phyloP scores from a whole-genome alignment of 495 filamentous ascomycete species.

The Talaromyces wortmannii region DNA sequence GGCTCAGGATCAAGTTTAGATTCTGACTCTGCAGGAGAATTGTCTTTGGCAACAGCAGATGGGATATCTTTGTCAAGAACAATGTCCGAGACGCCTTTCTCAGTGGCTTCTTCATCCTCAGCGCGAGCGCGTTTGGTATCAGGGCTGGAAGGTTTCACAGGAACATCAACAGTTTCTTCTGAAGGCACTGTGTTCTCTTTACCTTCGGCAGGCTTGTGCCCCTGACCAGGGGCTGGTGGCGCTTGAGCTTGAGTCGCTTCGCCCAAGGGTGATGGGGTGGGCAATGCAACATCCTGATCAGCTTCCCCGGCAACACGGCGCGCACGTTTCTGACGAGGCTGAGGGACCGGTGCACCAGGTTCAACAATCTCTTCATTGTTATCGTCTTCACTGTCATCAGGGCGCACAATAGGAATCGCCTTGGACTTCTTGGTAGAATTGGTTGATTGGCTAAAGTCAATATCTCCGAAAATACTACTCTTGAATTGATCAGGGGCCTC shows the following conservation, averaged over 20 bases:
- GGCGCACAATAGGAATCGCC: slow-evolving; percentile 73
- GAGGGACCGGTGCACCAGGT: slow-evolving; percentile 24
- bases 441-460: slow-evolving; percentile 56
- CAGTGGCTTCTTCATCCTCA: slow-evolving; percentile 3
- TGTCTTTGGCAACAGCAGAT: background rate
- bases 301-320: slow-evolving; percentile 52
- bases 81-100: background rate
- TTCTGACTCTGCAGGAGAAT: background rate
- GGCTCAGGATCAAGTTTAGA: background rate
- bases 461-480: slow-evolving; percentile 67
- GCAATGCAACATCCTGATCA: slow-evolving; percentile 65
- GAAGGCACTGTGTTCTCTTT: slow-evolving; percentile 38
- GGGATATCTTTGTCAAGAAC: background rate
- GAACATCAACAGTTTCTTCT: background rate
- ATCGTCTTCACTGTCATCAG: slow-evolving; percentile 46
- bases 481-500: slow-evolving; percentile 19
- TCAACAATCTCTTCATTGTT: slow-evolving; percentile 31
- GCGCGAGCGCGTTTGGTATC: slow-evolving; percentile 4
- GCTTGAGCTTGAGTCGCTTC: slow-evolving; percentile 34
- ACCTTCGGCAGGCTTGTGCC: slow-evolving; percentile 28
- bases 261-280: slow-evolving; percentile 44
- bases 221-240: slow-evolving; percentile 16
- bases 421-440: slow-evolving; percentile 66
- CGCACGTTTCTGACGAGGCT: slow-evolving; percentile 65
- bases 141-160: background rate